Percentiles rank a stretch among this genome's conserved stretches.
Evolutionary conservation across 2,329 filamentous ascomycete species (phyloP).

Genomic region (Zymoseptoria passerinii): DNA sequence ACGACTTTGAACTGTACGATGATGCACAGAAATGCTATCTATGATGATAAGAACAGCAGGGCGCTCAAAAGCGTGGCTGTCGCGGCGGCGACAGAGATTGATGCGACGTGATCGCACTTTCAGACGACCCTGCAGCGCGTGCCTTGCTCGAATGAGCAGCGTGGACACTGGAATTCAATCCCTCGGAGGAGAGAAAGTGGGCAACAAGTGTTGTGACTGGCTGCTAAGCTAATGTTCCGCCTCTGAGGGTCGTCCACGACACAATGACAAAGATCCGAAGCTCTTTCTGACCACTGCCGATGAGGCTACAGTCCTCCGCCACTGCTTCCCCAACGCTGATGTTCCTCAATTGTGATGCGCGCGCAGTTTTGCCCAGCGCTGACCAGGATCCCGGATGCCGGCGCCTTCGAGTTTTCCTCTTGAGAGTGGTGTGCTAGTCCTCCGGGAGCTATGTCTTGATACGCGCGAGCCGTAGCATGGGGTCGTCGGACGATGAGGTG

Average conservation of each 20-base stretch:
- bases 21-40: slow-evolving; percentile 19
- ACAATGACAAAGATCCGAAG: slow-evolving; percentile 11
- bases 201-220: slow-evolving; percentile 37
- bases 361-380: neutral
- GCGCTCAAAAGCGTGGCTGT: neutral
- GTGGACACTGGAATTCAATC: slow-evolving; percentile 5
- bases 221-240: slow-evolving; percentile 39
- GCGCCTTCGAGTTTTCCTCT: neutral
- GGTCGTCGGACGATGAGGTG: neutral
- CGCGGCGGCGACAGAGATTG: neutral
- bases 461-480: no score
- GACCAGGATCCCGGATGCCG: neutral
- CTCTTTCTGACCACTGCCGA: slow-evolving; percentile 24
- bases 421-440: neutral
- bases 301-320: neutral
- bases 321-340: slow-evolving; percentile 2
- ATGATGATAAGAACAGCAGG: slow-evolving; percentile 9
- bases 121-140: slow-evolving; percentile 2
- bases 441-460: neutral
- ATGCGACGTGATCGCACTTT: neutral
- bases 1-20: neutral
- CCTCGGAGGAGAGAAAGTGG: slow-evolving; percentile 16
- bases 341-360: neutral
- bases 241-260: neutral
- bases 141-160: slow-evolving; percentile 2